phyloP scores from a whole-genome alignment of 768 basidiomycete genomes.

The Hericium rajendrae region DNA sequence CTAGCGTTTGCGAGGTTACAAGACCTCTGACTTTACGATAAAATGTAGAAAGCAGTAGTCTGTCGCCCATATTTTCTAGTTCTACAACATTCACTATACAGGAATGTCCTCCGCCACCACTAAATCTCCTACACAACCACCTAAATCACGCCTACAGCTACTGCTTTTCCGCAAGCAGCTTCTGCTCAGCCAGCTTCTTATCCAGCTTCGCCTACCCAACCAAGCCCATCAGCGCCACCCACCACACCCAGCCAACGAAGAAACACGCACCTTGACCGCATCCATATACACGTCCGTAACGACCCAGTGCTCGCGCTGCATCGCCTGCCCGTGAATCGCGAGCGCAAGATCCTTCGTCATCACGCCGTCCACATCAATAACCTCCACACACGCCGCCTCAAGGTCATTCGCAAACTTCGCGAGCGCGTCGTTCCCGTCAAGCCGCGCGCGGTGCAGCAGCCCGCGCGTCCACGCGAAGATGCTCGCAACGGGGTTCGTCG shows the following conservation, averaged over 20 bases:
- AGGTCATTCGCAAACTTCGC: constrained; percentile 66
- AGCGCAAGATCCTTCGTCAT: constrained; percentile 98
- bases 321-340: constrained; percentile 82
- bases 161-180: neutral
- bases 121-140: no score
- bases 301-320: constrained; percentile 97
- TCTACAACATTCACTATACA: no score
- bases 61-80: no score
- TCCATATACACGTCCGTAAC: constrained; percentile 91
- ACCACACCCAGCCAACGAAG: neutral
- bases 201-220: neutral
- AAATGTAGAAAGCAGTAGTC: no score
- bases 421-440: constrained; percentile 75
- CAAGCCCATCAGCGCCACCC: neutral
- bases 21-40: no score
- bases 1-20: no score
- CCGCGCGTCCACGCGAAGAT: constrained; percentile 99
- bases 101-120: no score
- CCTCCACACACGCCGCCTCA: constrained; percentile 83
- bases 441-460: constrained; percentile 83
- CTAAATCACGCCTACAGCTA: no score
- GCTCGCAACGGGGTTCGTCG: constrained; percentile 96
- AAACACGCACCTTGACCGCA: constrained; percentile 65
- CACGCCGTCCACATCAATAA: constrained; percentile 80
- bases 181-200: neutral